Percentiles rank a stretch among this genome's conserved stretches.
Conservation (phyloP, 176 grass and related monocot species). For the Musa troglodytarum region DNA sequence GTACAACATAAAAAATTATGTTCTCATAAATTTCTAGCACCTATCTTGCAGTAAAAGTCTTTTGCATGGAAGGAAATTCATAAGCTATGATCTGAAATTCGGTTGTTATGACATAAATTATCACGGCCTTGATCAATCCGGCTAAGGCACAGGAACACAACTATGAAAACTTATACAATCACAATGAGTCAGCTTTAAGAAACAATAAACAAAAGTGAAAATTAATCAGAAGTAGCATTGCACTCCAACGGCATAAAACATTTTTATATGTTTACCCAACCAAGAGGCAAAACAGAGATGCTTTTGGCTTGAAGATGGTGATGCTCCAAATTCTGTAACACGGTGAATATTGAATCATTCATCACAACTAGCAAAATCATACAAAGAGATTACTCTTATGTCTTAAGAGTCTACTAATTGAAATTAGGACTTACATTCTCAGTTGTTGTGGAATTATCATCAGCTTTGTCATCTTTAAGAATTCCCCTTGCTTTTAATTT, state of each 20-base stretch:
- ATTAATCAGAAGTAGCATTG: background rate
- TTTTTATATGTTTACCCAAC: conserved; percentile 56
- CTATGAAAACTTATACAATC: background rate
- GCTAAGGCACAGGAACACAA: background rate
- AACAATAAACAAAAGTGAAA: background rate
- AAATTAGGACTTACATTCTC: conserved; percentile 45
- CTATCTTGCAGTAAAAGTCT: background rate
- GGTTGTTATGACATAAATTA: background rate
- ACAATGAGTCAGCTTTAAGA: background rate
- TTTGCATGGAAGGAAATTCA: background rate
- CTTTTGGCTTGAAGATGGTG: conserved; percentile 27
- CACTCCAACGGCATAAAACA: background rate
- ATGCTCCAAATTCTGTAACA: conserved; percentile 36
- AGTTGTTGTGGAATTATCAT: conserved; percentile 20
- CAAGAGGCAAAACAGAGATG: conserved; percentile 39
- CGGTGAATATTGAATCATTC: conserved; percentile 5
- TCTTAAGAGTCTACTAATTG: conserved; percentile 3
- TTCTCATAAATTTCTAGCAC: background rate
- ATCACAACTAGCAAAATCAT: conserved; percentile 2
- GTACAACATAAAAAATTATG: no score
- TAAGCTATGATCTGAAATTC: background rate
- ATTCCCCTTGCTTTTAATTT: conserved; percentile 77
- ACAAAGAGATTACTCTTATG: background rate
- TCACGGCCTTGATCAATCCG: background rate
- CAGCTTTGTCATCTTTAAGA: conserved; percentile 54